A percentile compares a stretch with the other conserved stretches of the same genome.
Evolutionary conservation across 305 asterid species (phyloP).

Genomic region (Plantago lanceolata): DNA sequence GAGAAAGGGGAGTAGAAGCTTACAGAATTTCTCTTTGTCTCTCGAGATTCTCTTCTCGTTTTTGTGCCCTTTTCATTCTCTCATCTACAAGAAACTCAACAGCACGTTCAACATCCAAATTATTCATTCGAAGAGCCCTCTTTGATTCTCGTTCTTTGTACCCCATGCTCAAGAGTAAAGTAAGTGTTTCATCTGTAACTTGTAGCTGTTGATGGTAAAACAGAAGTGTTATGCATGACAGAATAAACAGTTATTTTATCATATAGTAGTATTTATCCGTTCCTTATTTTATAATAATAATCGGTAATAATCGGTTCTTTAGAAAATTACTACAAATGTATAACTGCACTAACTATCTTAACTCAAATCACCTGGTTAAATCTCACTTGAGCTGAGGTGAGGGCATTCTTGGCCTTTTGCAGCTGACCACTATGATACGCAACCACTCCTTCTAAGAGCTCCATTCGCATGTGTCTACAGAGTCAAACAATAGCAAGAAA

Average conservation of each 20-base stretch:
- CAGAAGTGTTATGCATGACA: background rate
- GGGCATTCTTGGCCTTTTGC: conserved; percentile 52
- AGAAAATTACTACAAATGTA: background rate
- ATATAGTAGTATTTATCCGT: too few relatives aligned
- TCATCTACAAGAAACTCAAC: conserved; percentile 83
- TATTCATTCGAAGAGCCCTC: conserved; percentile 87
- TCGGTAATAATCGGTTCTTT: background rate
- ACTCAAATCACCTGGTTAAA: conserved; percentile 50
- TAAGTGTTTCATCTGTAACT: conserved; percentile 78
- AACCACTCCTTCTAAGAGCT: conserved; percentile 84
- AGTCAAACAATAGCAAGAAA: conserved; percentile 19
- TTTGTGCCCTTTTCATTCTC: conserved; percentile 42
- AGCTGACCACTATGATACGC: conserved; percentile 73
- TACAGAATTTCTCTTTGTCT: conserved; percentile 62
- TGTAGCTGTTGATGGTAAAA: conserved; percentile 56
- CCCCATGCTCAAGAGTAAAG: conserved; percentile 75
- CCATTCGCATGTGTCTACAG: conserved; percentile 76
- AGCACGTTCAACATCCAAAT: conserved; percentile 69
- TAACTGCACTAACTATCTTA: conserved; percentile 4
- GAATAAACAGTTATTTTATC: background rate
- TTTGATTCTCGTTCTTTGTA: conserved; percentile 66
- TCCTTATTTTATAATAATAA: too few relatives aligned
- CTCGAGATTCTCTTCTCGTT: conserved; percentile 53
- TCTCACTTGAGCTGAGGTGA: conserved; percentile 69
- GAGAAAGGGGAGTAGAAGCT: conserved; percentile 34